Conservation (phyloP, 257 asterid species). For the Catharanthus roseus region DNA sequence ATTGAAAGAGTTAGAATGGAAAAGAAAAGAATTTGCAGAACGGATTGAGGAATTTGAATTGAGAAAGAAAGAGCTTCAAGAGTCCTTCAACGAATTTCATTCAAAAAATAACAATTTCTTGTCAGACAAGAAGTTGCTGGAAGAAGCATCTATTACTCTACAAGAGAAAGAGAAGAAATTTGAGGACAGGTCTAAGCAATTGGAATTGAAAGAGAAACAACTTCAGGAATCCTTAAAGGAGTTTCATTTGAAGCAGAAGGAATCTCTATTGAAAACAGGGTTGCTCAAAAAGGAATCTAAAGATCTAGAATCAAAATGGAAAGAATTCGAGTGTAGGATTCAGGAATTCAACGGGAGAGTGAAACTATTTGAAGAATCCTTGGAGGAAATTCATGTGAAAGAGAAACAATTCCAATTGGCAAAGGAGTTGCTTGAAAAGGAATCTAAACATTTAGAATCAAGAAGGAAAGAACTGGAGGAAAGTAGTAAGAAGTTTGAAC, state of each 20-base stretch:
- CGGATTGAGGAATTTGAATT: constrained; percentile 12
- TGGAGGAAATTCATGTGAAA: constrained; percentile 21
- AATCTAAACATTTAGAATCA: neutral
- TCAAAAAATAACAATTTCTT: constrained; percentile 7
- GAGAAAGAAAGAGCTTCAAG: constrained; percentile 19
- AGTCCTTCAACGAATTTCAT: constrained; percentile 14
- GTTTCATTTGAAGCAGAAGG: constrained; percentile 14
- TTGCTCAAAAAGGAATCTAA: constrained; percentile 9
- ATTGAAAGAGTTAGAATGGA: constrained; percentile 10
- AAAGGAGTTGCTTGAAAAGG: constrained; percentile 4
- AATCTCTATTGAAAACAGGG: neutral
- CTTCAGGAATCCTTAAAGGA: constrained; percentile 26
- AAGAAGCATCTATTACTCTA: neutral
- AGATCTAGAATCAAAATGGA: constrained; percentile 10
- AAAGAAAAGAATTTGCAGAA: constrained; percentile 2
- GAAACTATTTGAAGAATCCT: constrained; percentile 15
- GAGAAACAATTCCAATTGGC: constrained; percentile 3
- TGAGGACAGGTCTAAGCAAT: constrained; percentile 4
- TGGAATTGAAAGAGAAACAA: neutral
- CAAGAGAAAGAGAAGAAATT: constrained; percentile 12
- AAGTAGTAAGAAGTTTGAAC: neutral
- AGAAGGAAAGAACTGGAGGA: constrained; percentile 10
- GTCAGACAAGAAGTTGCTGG: neutral
- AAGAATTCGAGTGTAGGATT: neutral
- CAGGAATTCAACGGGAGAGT: constrained; percentile 14